Conservation (phyloP, 768 basidiomycete genomes). For the Tricholoma matsutake region DNA sequence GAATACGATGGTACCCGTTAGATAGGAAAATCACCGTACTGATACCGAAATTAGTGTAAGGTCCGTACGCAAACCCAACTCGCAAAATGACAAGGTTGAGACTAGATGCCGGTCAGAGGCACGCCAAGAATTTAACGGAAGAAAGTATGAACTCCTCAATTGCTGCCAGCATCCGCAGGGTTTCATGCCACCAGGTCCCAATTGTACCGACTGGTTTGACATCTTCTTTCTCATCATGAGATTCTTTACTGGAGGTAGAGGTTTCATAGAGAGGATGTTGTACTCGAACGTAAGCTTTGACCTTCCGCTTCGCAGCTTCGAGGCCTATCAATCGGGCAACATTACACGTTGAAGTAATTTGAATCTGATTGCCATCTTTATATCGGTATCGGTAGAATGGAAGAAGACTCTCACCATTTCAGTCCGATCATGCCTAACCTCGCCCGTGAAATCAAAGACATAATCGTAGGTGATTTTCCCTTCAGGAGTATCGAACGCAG, state of each 20-base stretch:
- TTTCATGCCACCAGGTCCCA: conserved; percentile 90
- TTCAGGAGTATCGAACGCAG: conserved; percentile 68
- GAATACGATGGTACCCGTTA: conserved; percentile 10
- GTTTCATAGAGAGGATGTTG: conserved; percentile 80
- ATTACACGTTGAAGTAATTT: conserved; percentile 71
- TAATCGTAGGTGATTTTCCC: conserved; percentile 70
- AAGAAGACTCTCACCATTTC: conserved; percentile 54
- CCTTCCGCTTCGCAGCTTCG: conserved; percentile 77
- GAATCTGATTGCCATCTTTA: conserved; percentile 47
- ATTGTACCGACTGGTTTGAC: conserved; percentile 65
- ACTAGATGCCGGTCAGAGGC: conserved; percentile 33
- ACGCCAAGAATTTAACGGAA: background rate
- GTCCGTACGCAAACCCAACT: conserved; percentile 75
- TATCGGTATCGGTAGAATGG: conserved; percentile 6
- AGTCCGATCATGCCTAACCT: conserved; percentile 69
- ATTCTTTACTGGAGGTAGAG: conserved; percentile 48
- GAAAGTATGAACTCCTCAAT: conserved; percentile 58
- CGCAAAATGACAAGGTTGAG: conserved; percentile 80
- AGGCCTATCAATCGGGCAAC: conserved; percentile 65
- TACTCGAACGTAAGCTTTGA: conserved; percentile 76
- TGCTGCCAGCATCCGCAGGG: conserved; percentile 67
- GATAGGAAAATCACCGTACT: conserved; percentile 37
- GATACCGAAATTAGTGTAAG: conserved; percentile 70
- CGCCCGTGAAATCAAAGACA: conserved; percentile 86
- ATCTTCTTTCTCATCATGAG: conserved; percentile 70